Evolutionary conservation across 441 rosid genomes (phyloP), one percentile per base, ranked within the genome.

Genomic region (Gossypium gossypioides): DNA sequence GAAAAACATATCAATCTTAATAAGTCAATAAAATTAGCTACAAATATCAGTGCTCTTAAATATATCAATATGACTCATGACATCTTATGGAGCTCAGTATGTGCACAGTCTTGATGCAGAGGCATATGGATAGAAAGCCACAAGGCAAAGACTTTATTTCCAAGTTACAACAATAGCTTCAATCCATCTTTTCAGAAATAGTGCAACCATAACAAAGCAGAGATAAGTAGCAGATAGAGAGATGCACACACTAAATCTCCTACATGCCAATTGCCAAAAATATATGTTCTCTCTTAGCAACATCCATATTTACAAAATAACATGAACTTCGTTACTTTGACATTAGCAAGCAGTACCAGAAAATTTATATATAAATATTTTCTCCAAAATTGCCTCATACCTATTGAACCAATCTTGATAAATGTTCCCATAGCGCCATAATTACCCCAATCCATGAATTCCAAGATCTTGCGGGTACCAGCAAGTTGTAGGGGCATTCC

Each of bases 401-500:
- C 99, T 84, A 91, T 87, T n/a, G 96, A 87, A 78, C 97, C 97
- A 73, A 94, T 74, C 54, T 89, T 78, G 79, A 94, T 74, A 73
- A 91, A 94, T 40, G 91, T 90, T 51, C 92, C 99, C 77, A 79
- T 81, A 34, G 97, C 94, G 69, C 83, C 94, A 74, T 94, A 80
- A 34, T 86, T 87, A 40, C 97, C 96, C 97, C 97, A 94, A 78
- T 94, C 99, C 97, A 94, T 94, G 78, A 75, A 90, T 81, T 94
- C 99, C 86, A 94, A 83, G 65, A 94, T 91, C 85, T 84, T 89
- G 56, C 97, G 83, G 78, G 75, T 88, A 74, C 99, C 99, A 27
- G 97, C 93, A 75, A 94, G 89, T 69, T 94, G 99, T 81, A 94
- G 48, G 6, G 99, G 97, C 97, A 90, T 94, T 82, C 99, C 97